A percentile compares a stretch with the other conserved stretches of the same genome.
Conservation (phyloP, 2,329 filamentous ascomycete genomes). For the Madurella fahalii region DNA sequence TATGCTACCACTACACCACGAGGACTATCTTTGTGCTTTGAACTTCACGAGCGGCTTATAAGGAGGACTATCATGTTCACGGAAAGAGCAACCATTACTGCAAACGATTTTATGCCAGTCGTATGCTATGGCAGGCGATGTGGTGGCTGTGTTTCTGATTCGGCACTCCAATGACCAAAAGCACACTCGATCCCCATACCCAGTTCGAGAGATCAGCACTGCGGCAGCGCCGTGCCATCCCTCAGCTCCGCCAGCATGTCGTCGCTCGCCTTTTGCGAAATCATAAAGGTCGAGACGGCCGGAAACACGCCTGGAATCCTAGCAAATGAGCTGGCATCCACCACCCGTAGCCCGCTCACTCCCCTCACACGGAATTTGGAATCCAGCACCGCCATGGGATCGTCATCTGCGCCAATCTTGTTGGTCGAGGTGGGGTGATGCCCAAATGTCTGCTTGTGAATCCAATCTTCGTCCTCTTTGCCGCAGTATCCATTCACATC, state of each 20-base stretch:
- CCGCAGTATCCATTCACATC: conserved; percentile 25
- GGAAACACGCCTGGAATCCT: conserved; percentile 46
- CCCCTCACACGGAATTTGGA: conserved; percentile 51
- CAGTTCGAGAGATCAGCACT: not conserved
- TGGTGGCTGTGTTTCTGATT: no score
- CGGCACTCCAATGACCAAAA: no score
- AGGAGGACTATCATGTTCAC: no score
- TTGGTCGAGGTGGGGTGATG: conserved; percentile 53
- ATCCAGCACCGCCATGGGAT: conserved; percentile 52
- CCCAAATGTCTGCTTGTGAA: conserved; percentile 44
- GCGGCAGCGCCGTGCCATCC: conserved; percentile 18
- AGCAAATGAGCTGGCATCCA: conserved; percentile 53
- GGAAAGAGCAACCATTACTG: not conserved
- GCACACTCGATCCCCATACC: no score
- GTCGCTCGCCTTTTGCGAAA: conserved; percentile 59
- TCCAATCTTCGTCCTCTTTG: conserved; percentile 33
- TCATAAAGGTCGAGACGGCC: conserved; percentile 52
- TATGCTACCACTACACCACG: conserved; percentile 20
- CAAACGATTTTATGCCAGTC: no score
- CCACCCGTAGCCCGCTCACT: conserved; percentile 48
- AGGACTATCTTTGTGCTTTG: not conserved
- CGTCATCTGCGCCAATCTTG: conserved; percentile 48
- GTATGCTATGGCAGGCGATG: no score
- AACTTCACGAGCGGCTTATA: no score
- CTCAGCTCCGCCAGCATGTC: conserved; percentile 40